phyloP scores from a whole-genome alignment of 768 basidiomycete genomes.

The Russula emetica region DNA sequence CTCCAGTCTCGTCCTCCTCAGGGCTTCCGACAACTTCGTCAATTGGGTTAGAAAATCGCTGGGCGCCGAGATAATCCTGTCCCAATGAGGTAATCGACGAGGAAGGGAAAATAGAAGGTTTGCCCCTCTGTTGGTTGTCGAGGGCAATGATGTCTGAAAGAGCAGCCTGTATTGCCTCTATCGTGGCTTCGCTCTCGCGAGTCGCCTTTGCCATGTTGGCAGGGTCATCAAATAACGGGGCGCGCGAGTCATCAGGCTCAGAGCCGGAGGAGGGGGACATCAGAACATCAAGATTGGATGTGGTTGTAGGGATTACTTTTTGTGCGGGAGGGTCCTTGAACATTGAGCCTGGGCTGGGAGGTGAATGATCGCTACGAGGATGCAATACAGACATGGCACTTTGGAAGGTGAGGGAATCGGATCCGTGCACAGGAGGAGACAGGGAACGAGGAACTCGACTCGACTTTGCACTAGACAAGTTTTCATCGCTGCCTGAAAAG shows the following conservation, averaged over 20 bases:
- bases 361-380: slow-evolving; percentile 11
- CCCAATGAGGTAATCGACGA: slow-evolving; percentile 9
- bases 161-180: slow-evolving; percentile 96
- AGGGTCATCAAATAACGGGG: slow-evolving; percentile 78
- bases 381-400: slow-evolving; percentile 4
- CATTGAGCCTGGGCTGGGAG: slow-evolving; percentile 15
- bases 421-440: slow-evolving; percentile 16
- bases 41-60: background rate
- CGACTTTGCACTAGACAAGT: slow-evolving; percentile 5
- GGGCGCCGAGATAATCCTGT: slow-evolving; percentile 2
- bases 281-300: slow-evolving; percentile 72
- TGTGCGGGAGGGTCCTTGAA: slow-evolving; percentile 10
- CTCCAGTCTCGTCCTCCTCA: slow-evolving; percentile 39
- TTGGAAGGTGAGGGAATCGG: slow-evolving; percentile 25
- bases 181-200: slow-evolving; percentile 68
- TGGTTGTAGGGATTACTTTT: slow-evolving; percentile 31
- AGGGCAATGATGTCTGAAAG: slow-evolving; percentile 92
- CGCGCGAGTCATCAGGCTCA: slow-evolving; percentile 52
- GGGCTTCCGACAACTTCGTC: slow-evolving; percentile 44
- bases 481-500: slow-evolving; percentile 18
- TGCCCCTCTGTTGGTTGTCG: slow-evolving; percentile 50
- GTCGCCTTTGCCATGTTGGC: slow-evolving; percentile 56
- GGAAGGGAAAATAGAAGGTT: slow-evolving; percentile 5
- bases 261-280: slow-evolving; percentile 65
- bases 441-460: slow-evolving; percentile 8